Evolutionary conservation across 1,284 basidiomycete species (phyloP), one percentile per base, ranked within the genome.

Genomic region (Sanguinoderma infundibulare): DNA sequence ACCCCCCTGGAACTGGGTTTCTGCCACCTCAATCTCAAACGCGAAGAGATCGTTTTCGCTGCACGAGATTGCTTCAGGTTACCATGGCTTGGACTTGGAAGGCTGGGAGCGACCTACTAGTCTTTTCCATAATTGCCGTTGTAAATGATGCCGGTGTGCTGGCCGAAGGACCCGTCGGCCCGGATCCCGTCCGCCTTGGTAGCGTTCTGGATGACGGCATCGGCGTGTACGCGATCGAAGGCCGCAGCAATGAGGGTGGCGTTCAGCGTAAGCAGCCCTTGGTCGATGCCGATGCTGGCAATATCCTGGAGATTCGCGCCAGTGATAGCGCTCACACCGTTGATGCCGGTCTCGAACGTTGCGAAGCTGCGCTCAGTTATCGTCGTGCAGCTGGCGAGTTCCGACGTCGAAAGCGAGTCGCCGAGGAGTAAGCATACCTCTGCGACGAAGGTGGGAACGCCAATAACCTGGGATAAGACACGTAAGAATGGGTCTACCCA

Each of bases 111-210:
- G 20, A 75, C 83, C 64, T 67, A 87, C 84, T 79, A 87, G 70
- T 84, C 85, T 69, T 84, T 86, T 42, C 87, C 86, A 62, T 87
- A 87, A 70, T 86, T 86, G 55, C 86, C 88, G 60, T 85, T 87
- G 70, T 89, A 89, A 32, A 88, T 68, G 35, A 88, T 76, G 1
- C 86, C 86, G 10, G 69, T 70, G 67, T 90, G 88, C 72, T 89
- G 86, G 3, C 81, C 80, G 68, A 90, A 90, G 51, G 81, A 82
- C 0, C 87, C 87, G 67, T 91, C 88, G 0, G 81, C 75, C 40
- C 84, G 79, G 57, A 90, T 89, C 1, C 87, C 87, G 70, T 90
- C 87, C 14, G 77, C 80, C 64, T 72, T 78, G 24, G 79, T 63
- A 0, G 67, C 75, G 59, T 80, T 75, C 66, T 82, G 76, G 15